Evolutionary conservation across 2,329 filamentous ascomycete genomes (phyloP), one percentile per base, ranked within the genome.

Genomic region (Ophiostoma perfectum): DNA sequence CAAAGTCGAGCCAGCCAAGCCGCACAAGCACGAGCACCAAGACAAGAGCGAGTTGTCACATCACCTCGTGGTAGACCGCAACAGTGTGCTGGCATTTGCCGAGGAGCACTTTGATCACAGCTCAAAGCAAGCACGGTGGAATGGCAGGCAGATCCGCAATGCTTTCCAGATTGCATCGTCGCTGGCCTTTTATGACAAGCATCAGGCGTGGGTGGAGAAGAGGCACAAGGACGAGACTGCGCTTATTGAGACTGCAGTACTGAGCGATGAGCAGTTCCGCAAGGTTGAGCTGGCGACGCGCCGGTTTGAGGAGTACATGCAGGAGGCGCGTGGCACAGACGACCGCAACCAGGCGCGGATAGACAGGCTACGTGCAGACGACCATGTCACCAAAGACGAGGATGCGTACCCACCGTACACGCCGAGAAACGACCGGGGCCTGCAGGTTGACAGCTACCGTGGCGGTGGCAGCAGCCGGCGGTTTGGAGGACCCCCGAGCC

Each of bases 81-180:
- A 68, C 2, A 64, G 39, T 8, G 49, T 55, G 49, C 27, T 55
- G 36, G 27, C 27, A 6, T 72, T 68, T 67, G 71, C 71, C 12
- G n/a, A 27, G 7, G 14, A 49, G n/a, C 66, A 70, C 27, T 70
- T 55, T 44, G 49, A 66, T 27, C 60, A 67, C 36, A 4, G 38
- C n/a, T 60, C 62, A 14, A 52, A 65, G 7, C 52, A 45, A n/a
- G 64, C 65, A 12, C 67, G 69, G 27, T 73, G 71, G 72, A 73
- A 73, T 55, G 72, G 72, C 0, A 74, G 79, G 0, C 77, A 80
- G 70, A 80, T 80, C 67, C 78, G 78, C 18, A 80, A 80, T 60
- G 78, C 78, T 4, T 79, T 73, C 67, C 71, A 73, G 66, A 68
- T 73, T 3, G 72, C 72, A 4, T 67, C 68, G n/a, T 71, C 68